phyloP scores from a whole-genome alignment of 768 basidiomycete genomes.

The Tylopilus sp. region DNA sequence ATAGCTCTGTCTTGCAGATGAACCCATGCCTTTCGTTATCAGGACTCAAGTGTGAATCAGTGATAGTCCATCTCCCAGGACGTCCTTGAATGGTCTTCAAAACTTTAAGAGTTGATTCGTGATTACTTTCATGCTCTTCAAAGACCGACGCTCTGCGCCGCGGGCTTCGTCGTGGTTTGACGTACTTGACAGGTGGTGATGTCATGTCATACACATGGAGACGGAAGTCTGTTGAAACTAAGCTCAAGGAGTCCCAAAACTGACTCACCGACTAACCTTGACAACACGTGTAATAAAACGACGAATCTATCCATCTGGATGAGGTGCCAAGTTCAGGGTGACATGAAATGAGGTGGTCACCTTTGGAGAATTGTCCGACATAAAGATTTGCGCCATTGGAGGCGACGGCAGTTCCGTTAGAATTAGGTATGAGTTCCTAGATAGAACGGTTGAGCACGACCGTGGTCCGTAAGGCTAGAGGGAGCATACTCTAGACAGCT shows the following conservation, averaged over 20 bases:
- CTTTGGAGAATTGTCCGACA: conserved; percentile 78
- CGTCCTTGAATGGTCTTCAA: conserved; percentile 71
- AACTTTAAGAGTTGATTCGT: conserved; percentile 46
- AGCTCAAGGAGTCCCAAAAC: neutral
- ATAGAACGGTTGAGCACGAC: conserved; percentile 26
- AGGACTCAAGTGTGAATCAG: conserved; percentile 87
- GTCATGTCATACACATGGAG: conserved; percentile 85
- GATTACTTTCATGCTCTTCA: conserved; percentile 36
- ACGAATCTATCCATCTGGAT: conserved; percentile 54
- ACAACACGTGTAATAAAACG: conserved; percentile 91
- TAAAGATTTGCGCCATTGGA: conserved; percentile 73
- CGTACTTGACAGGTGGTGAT: conserved; percentile 37
- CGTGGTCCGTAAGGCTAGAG: neutral
- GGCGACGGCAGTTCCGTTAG: conserved; percentile 76
- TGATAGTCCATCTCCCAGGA: conserved; percentile 88
- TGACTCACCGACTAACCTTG: conserved; percentile 51
- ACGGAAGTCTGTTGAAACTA: conserved; percentile 62
- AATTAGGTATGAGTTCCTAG: conserved; percentile 75
- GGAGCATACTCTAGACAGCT: conserved; percentile 49
- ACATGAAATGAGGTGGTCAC: conserved; percentile 31
- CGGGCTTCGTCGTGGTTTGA: conserved; percentile 10
- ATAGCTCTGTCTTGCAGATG: conserved; percentile 43
- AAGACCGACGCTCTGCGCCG: conserved; percentile 16
- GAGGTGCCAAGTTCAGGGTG: neutral
- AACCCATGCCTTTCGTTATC: conserved; percentile 73